Evolutionary conservation across 108 stramenopile genomes (phyloP).

Genomic region (Cylindrotheca closterium): DNA sequence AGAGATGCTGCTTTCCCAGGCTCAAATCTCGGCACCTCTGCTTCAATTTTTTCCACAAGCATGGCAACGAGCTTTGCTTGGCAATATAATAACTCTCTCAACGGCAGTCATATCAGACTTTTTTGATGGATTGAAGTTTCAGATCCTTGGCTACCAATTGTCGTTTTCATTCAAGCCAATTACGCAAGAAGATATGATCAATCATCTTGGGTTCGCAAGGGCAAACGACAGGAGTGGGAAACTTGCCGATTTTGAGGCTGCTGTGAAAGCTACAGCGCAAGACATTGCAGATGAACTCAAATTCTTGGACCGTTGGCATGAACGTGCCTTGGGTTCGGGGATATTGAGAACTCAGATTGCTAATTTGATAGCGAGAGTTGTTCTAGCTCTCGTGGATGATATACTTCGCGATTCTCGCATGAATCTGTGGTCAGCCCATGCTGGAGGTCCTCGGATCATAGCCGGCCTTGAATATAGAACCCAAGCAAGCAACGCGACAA

Average conservation of each 20-base stretch:
- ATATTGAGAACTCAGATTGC: slow-evolving; percentile 81
- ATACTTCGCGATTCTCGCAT: slow-evolving; percentile 77
- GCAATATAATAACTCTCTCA: slow-evolving; percentile 82
- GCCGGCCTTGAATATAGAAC: slow-evolving; percentile 81
- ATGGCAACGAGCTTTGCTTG: slow-evolving; percentile 86
- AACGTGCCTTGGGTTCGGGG: slow-evolving; percentile 79
- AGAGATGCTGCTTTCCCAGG: slow-evolving; percentile 83
- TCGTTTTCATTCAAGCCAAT: slow-evolving; percentile 86
- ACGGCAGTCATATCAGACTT: slow-evolving; percentile 82
- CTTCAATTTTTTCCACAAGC: slow-evolving; percentile 83
- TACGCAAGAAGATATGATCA: slow-evolving; percentile 77
- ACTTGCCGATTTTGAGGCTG: slow-evolving; percentile 81
- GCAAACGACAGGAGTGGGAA: slow-evolving; percentile 53
- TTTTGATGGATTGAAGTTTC: slow-evolving; percentile 77
- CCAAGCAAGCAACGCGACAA: slow-evolving; percentile 9
- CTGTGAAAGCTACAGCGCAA: slow-evolving; percentile 77
- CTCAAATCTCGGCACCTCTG: slow-evolving; percentile 85
- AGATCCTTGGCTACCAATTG: slow-evolving; percentile 78
- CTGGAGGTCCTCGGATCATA: slow-evolving; percentile 75
- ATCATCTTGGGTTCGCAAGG: slow-evolving; percentile 56
- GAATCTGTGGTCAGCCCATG: slow-evolving; percentile 86
- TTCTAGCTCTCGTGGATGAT: slow-evolving; percentile 82
- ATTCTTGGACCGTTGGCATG: slow-evolving; percentile 84
- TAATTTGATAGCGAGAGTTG: slow-evolving; percentile 82
- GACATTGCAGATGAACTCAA: slow-evolving; percentile 74